Evolutionary conservation across 306 rosid genomes (phyloP).

Genomic region (Acacia crassicarpa): DNA sequence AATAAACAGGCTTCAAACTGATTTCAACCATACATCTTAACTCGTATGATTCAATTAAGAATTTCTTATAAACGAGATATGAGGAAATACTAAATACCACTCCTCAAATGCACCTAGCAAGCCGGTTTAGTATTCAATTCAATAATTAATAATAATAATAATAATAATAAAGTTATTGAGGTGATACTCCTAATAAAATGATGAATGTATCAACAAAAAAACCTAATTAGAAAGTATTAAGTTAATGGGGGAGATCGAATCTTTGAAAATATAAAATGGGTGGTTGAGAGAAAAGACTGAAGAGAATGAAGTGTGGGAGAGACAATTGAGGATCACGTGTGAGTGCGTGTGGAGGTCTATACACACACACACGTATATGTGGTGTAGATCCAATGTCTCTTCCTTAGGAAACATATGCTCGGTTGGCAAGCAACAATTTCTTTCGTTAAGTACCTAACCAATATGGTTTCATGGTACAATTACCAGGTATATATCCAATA

Average conservation of each 20-base stretch:
- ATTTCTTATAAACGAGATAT: background rate
- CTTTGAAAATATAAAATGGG: constrained; percentile 14
- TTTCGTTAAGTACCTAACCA: constrained; percentile 10
- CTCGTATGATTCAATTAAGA: background rate
- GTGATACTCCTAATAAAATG: background rate
- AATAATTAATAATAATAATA: background rate
- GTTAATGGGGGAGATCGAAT: constrained; percentile 6
- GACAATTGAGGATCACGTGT: constrained; percentile 47
- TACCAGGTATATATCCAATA: background rate
- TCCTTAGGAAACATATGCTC: constrained; percentile 42
- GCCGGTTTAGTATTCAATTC: background rate
- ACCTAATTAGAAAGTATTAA: background rate
- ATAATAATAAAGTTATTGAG: background rate
- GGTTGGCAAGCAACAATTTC: constrained; percentile 52
- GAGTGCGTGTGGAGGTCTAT: constrained; percentile 22
- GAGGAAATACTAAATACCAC: background rate
- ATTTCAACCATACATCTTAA: background rate
- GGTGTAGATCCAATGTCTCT: constrained; percentile 30
- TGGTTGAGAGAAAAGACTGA: background rate
- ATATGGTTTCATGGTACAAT: background rate
- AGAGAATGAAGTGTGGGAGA: constrained; percentile 18
- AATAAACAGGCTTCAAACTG: background rate
- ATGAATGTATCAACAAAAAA: background rate
- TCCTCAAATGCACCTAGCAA: background rate
- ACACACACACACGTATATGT: background rate